These are phyloP conservation scores for Moesziomyces sp. DNA, from an alignment of 1,284 basidiomycete genomes.

Conservation along the genomic window DNA sequence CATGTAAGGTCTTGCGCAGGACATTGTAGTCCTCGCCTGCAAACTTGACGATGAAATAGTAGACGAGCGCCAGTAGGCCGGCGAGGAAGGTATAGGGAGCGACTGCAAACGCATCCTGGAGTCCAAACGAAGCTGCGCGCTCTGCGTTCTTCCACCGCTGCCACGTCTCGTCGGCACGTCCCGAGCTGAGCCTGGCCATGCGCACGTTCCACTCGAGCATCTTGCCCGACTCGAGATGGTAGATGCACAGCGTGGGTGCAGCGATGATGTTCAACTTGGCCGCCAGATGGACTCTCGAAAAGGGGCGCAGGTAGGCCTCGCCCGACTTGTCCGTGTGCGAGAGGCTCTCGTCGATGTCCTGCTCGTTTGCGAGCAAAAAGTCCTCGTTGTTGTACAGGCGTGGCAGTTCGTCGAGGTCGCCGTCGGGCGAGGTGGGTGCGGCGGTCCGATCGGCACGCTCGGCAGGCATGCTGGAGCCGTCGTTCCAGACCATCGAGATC, in stretches of 20 bases:
- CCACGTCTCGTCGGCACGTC: constrained; percentile 54
- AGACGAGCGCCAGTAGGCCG: constrained; percentile 28
- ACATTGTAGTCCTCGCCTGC: constrained; percentile 48
- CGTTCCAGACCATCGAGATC: constrained; percentile 68
- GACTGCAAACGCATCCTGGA: constrained; percentile 42
- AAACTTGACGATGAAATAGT: constrained; percentile 36
- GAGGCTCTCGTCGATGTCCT: constrained; percentile 67
- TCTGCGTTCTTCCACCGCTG: constrained; percentile 64
- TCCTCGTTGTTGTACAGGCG: constrained; percentile 62
- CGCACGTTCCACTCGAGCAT: constrained; percentile 65
- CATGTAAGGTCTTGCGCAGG: constrained; percentile 17
- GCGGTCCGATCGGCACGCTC: constrained; percentile 34
- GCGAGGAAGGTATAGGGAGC: constrained; percentile 48
- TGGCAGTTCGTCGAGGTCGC: constrained; percentile 38
- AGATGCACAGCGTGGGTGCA: constrained; percentile 67
- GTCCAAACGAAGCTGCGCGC: constrained; percentile 40
- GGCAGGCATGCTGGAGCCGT: constrained; percentile 63
- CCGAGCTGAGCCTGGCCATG: constrained; percentile 38
- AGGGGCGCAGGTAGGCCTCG: constrained; percentile 67
- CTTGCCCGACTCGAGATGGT: constrained; percentile 59
- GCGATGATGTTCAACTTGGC: constrained; percentile 67
- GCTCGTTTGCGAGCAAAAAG: constrained; percentile 68
- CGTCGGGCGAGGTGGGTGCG: constrained; percentile 11
- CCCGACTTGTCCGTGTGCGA: constrained; percentile 57
- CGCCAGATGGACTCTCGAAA: constrained; percentile 68